phyloP scores from a whole-genome alignment of 495 filamentous ascomycete species.

The Daldinia loculata region DNA sequence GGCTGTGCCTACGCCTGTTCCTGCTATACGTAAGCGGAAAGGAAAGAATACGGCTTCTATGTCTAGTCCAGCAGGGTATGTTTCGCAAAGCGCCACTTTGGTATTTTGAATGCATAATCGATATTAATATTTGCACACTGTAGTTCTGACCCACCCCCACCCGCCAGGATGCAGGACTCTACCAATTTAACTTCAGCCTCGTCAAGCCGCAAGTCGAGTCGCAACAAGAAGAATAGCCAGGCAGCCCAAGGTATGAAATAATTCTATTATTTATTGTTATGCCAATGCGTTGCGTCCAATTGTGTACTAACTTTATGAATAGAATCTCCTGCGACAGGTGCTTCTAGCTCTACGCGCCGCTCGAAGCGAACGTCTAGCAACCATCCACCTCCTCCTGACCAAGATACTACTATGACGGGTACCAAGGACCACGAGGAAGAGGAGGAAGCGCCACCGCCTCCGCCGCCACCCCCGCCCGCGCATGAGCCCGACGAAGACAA shows the following conservation, averaged over 20 bases:
- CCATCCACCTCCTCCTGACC: constrained; percentile 57
- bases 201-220: constrained; percentile 72
- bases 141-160: constrained; percentile 43
- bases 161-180: constrained; percentile 46
- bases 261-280: constrained; percentile 25
- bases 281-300: not conserved
- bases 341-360: constrained; percentile 55
- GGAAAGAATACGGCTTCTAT: constrained; percentile 73
- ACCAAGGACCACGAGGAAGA: constrained; percentile 71
- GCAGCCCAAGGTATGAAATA: constrained; percentile 50
- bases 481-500: constrained; percentile 60
- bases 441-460: constrained; percentile 51
- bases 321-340: constrained; percentile 41
- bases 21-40: constrained; percentile 65
- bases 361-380: constrained; percentile 62
- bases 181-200: constrained; percentile 56
- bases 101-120: constrained; percentile 1
- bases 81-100: not conserved
- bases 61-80: constrained; percentile 70
- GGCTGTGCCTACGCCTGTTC: constrained; percentile 46
- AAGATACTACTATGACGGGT: constrained; percentile 63
- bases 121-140: constrained; percentile 32
- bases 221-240: constrained; percentile 63
- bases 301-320: constrained; percentile 16
- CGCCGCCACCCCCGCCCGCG: constrained; percentile 49